These are phyloP conservation scores for Cutaneotrichosporon dermatis DNA, from an alignment of 1,284 basidiomycete genomes.

Conservation along the genomic window DNA sequence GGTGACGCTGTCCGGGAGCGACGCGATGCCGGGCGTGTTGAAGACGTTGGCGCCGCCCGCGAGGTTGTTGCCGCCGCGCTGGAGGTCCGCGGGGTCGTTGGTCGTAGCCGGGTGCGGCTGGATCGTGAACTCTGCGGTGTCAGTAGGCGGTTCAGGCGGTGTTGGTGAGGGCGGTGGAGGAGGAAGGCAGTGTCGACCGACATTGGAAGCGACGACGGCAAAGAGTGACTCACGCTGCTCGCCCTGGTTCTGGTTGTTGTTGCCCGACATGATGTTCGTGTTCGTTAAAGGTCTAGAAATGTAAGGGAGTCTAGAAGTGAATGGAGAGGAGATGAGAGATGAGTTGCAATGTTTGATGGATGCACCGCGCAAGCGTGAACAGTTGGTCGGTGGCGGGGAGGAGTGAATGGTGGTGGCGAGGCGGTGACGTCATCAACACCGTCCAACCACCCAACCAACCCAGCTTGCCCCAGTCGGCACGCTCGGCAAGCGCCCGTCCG, in stretches of 20 bases:
- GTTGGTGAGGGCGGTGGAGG: background rate
- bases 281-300: too few relatives aligned
- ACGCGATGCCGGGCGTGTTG: conserved; percentile 40
- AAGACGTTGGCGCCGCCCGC: conserved; percentile 37
- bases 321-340: too few relatives aligned
- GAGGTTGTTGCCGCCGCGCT: conserved; percentile 29
- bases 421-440: too few relatives aligned
- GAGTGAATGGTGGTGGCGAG: too few relatives aligned
- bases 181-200: background rate
- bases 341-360: too few relatives aligned
- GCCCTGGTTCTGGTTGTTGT: conserved; percentile 17
- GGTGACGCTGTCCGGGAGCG: conserved; percentile 36
- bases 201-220: background rate
- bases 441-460: too few relatives aligned
- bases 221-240: conserved; percentile 32
- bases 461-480: too few relatives aligned
- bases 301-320: too few relatives aligned
- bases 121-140: conserved; percentile 41
- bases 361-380: too few relatives aligned
- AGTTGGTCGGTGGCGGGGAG: too few relatives aligned
- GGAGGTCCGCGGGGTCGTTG: conserved; percentile 48
- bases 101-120: conserved; percentile 51
- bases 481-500: too few relatives aligned
- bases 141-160: too few relatives aligned
- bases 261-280: conserved; percentile 19